Evolutionary conservation across 1,284 basidiomycete species (phyloP).

Genomic region (Austroboletus novae-zelandiae): DNA sequence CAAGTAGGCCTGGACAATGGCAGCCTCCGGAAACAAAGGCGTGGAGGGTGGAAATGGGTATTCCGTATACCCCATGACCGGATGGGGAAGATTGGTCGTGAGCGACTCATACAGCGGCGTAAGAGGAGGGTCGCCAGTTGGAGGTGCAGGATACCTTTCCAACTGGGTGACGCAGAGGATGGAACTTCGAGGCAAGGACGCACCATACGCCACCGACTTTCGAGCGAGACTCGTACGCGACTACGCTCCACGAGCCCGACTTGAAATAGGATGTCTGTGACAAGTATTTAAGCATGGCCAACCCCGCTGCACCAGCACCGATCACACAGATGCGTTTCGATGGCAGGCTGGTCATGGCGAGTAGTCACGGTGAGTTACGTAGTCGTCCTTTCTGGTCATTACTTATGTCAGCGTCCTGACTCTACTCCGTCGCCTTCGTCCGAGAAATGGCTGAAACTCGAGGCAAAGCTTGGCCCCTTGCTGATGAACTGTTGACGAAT

Average conservation of each 20-base stretch:
- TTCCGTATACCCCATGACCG: constrained; percentile 64
- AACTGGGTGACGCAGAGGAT: background rate
- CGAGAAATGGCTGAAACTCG: constrained; percentile 55
- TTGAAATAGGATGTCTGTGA: constrained; percentile 56
- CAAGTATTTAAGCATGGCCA: constrained; percentile 63
- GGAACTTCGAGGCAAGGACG: constrained; percentile 10
- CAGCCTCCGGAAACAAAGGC: constrained; percentile 60
- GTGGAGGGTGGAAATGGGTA: constrained; percentile 69
- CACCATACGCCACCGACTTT: constrained; percentile 75
- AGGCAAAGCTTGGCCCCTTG: constrained; percentile 91
- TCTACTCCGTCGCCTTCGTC: constrained; percentile 34
- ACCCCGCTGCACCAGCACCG: constrained; percentile 66
- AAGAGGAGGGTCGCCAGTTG: constrained; percentile 50
- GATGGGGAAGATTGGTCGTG: constrained; percentile 74
- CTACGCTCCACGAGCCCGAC: constrained; percentile 53
- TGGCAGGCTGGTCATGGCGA: background rate
- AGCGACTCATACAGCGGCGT: constrained; percentile 75
- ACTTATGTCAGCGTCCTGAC: constrained; percentile 37
- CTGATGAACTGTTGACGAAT: constrained; percentile 89
- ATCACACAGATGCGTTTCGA: constrained; percentile 58
- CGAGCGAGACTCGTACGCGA: constrained; percentile 60
- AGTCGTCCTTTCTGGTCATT: background rate
- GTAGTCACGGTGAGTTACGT: background rate
- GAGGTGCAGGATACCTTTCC: constrained; percentile 54
- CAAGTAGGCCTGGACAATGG: constrained; percentile 59